Evolutionary conservation across 2,329 filamentous ascomycete species (phyloP), one percentile per base, ranked within the genome.

Genomic region (Gnomoniopsis smithogilvyi): DNA sequence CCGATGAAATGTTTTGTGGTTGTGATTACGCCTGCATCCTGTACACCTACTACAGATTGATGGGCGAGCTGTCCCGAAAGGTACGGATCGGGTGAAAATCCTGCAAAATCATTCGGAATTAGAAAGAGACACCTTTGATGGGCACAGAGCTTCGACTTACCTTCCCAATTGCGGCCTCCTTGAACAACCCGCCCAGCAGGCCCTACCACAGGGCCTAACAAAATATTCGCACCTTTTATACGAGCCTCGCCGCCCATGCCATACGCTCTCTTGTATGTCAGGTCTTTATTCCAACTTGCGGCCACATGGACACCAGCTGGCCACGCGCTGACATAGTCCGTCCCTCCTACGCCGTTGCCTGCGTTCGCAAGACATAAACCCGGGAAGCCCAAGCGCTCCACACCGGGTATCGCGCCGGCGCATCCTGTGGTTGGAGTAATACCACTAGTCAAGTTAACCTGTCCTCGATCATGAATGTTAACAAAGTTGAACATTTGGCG

Each of bases 231-330:
- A 51, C 92, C 92, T 72, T 96, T 96, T 46, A 75, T 83, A 62
- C 81, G 83, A 69, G 90, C 90, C 72, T 96, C 92, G 59, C 80
- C 77, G 3, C 87, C 92, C 87, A 96, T 92, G 51, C 87, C 88
- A 54, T 82, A 74, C 34, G 87, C 91, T 51, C 91, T 83, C 53
- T 80, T 76, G 67, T 85, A 85, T 59, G 90, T 85, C 47, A 94
- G 79, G 8, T 82, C 76, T 60, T 85, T 87, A 71, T 94, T 90
- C 89, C 91, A 96, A 53, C 72, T 76, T 2, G 75, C 72, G 10
- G 73, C 76, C 41, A 76, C 72, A 55, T 73, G 70, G 21, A 78
- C 70, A 1, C 75, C 76, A 47, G 72, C 73, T 8, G 75, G 74
- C 69, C 74, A 79, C 2, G 69, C 65, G 56, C 68, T 78, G 55